Base-by-base conservation (phyloP, 108 stramenopile genomes). In the Skeletonema costatum region DNA sequence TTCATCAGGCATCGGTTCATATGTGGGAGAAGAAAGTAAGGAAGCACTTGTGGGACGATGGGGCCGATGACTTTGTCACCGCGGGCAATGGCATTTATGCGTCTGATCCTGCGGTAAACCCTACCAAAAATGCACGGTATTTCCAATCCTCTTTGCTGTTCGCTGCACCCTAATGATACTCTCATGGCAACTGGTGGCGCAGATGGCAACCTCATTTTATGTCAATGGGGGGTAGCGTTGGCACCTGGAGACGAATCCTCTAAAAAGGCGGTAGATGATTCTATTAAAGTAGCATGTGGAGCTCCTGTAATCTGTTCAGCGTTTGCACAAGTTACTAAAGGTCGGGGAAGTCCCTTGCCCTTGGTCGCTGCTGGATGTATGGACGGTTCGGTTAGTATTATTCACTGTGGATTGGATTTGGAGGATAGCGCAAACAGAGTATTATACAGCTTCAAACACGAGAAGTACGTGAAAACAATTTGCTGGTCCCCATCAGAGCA, bases 141-240 rank as follows among this genome's bases (percentile, higher is more conserved):
- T 4, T 48, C 87, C 30, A 95, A 95, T 76, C 80, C 82, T 11
- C 69, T 89, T 5, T 92, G 88, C 67, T 95, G 92, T 67, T 42
- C 87, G 6, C 59, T 95, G 12, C 82, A 88, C 42, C 75, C 73
- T 1, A 87, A 91, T 60, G 90, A 90, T 72, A 84, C 89, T 14
- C 35, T 93, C 0, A 51, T 95, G 53, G 91, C 90, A 13, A 92
- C 92, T 10, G 94, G 92, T 31, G 94, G 94, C 25, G 92, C 94
- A 10, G 92, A 95, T 84, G 48, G 75, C 1, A 72, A 71, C 16
- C 50, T 95, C 33, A 69, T 69, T 17, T 44, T 95, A 3, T 71
- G 75, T 32, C 77, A 39, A 25, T 95, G 94, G 94, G 89, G 88
- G 32, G 25, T 63, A n/a, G 89, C 89, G 3, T 74, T 89, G 14